These are phyloP conservation scores for Hymenoscyphus scutula DNA, from an alignment of 2,329 filamentous ascomycete species.

Conservation along the genomic window DNA sequence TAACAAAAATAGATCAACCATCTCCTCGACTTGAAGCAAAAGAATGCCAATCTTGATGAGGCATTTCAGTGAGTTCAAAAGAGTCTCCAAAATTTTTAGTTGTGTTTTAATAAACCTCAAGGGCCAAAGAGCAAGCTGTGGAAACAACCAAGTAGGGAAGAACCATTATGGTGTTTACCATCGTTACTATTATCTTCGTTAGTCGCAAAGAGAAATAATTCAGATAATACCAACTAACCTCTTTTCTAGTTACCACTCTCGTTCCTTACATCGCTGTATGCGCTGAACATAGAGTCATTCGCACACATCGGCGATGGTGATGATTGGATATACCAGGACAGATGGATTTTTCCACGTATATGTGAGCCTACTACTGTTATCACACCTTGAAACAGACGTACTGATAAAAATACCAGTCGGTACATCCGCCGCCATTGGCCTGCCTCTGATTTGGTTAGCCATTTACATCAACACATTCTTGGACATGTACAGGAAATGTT, in stretches of 20 bases:
- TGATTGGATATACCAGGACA: constrained; percentile 1
- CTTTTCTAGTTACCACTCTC: neutral
- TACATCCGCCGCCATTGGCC: neutral
- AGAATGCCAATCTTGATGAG: constrained; percentile 5
- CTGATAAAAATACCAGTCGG: neutral
- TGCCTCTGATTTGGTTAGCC: neutral
- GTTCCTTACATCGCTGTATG: neutral
- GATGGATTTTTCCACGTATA: neutral
- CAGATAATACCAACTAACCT: neutral
- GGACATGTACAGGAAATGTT: neutral
- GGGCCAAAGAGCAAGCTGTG: neutral
- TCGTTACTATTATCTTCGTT: neutral
- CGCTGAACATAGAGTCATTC: constrained; percentile 1
- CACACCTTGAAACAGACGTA: neutral
- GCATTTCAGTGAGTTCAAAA: neutral
- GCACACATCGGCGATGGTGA: neutral
- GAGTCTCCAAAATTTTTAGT: neutral
- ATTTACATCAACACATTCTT: neutral
- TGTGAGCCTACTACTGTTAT: neutral
- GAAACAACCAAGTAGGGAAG: neutral
- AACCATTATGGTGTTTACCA: neutral
- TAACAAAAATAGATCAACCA: constrained; percentile 4
- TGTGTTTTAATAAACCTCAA: neutral
- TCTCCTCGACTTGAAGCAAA: constrained; percentile 9
- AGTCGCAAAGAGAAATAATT: neutral